A percentile compares a stretch with the other conserved stretches of the same genome.
phyloP scores from a whole-genome alignment of 768 basidiomycete genomes.

The Mycena galopus region DNA sequence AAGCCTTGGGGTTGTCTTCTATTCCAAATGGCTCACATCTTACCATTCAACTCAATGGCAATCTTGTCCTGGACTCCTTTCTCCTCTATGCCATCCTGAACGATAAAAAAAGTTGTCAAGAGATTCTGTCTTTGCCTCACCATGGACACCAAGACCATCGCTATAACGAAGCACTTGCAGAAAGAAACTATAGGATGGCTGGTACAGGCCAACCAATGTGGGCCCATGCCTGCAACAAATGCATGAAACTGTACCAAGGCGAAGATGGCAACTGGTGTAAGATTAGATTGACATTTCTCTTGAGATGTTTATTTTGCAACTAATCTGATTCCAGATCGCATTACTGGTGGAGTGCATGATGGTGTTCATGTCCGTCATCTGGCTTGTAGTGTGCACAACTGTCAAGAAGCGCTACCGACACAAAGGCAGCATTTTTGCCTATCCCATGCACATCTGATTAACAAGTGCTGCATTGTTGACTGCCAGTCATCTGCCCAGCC shows the following conservation, averaged over 20 bases:
- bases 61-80: conserved; percentile 1
- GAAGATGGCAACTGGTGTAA: conserved; percentile 9
- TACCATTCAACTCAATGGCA: not conserved
- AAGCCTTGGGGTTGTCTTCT: not conserved
- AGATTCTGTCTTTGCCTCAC: not conserved
- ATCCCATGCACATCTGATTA: not conserved
- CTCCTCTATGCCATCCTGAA: not conserved
- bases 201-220: conserved; percentile 24
- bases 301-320: not conserved
- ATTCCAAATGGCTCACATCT: not conserved
- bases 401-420: not conserved
- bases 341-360: conserved; percentile 10
- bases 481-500: not conserved
- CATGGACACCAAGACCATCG: not conserved
- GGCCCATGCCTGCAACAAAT: conserved; percentile 16
- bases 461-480: not conserved
- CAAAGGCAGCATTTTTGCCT: not conserved
- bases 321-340: not conserved
- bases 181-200: conserved; percentile 8
- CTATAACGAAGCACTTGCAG: not conserved
- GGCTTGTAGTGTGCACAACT: conserved; percentile 5
- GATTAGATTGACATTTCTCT: not conserved
- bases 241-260: conserved; percentile 13
- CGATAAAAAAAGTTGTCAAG: not conserved
- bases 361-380: conserved; percentile 2